Base-by-base conservation (phyloP, 805 yeast species). In the Kodamaea fukazawae region DNA sequence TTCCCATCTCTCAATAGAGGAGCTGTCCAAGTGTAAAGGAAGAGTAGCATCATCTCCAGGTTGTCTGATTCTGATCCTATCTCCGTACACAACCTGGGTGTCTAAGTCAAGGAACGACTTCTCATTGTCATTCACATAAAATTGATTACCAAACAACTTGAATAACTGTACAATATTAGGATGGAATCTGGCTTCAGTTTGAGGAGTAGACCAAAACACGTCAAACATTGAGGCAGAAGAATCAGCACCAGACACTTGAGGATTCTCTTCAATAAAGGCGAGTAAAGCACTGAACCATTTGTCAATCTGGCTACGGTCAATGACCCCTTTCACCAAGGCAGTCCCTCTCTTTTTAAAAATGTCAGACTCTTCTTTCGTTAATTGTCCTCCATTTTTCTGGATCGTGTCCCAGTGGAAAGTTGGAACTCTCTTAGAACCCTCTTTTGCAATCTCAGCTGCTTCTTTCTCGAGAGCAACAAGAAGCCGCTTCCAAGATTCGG, bases 1-100 rank as follows among this genome's bases (percentile, higher is more conserved):
- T 46, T 70, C 75, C 76, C 76, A 71, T 34, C 76, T 48, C 45
- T 70, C 75, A 27, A 70, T 50, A 2, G 71, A 59, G 10, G 71
- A 66, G n/a, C 67, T 57, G 43, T 71, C 75, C n/a, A 58, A 50
- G 38, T 71, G 75, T 15, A 67, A 60, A 22, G 63, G 66, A 29
- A 70, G 54, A 4, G 67, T 41, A 20, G 54, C 47, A 14, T 43
- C 45, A 22, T 55, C 60, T 6, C 74, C 74, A 0, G 74, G 71
- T 8, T 52, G 50, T 32, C 75, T 53, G 31, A 70, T 63, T 37
- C 75, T 52, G 26, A 69, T 50, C 14, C 73, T 50, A 48, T 71
- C 75, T n/a, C 71, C 71, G 45, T 71, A 71, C 10, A 60, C 54
- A 13, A 70, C 50, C 28, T 63, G 61, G 8, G 59, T 52, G 9